Evolutionary conservation across 2,329 filamentous ascomycete genomes (phyloP).

Genomic region (Magnaporthiopsis incrustans): DNA sequence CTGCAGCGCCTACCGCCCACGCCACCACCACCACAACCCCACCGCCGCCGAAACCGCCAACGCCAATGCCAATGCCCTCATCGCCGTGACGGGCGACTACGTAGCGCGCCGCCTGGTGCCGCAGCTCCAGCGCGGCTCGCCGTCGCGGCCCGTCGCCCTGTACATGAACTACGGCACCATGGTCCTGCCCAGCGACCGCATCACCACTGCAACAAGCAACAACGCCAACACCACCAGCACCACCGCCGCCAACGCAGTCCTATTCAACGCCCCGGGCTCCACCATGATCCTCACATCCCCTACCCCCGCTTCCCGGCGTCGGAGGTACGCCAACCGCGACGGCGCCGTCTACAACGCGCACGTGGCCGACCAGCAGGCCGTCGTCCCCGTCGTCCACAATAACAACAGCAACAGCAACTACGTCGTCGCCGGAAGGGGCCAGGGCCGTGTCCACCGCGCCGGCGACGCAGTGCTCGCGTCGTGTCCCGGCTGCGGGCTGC

Average conservation of each 20-base stretch:
- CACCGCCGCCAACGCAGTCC: background rate
- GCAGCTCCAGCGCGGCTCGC: background rate
- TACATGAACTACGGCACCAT: conserved; percentile 2
- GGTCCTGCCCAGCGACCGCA: background rate
- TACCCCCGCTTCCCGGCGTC: background rate
- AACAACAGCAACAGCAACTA: background rate
- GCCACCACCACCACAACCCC: background rate
- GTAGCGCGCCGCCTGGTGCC: background rate
- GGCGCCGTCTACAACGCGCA: background rate
- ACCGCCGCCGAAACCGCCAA: background rate
- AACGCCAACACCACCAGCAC: background rate
- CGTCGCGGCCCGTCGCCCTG: background rate
- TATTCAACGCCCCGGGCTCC: background rate
- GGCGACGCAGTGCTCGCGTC: background rate
- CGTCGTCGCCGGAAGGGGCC: no score
- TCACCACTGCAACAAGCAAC: background rate
- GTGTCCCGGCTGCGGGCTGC: no score
- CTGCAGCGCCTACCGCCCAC: background rate
- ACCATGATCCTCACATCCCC: background rate
- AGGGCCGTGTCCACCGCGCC: no score
- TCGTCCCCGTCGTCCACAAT: background rate
- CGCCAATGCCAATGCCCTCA: background rate
- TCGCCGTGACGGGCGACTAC: background rate
- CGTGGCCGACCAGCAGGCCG: no score
- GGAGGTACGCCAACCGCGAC: background rate